Percentiles rank a stretch among this genome's conserved stretches.
These are phyloP conservation scores for Citrus reticulata DNA, from an alignment of 345 rosid species.

Conservation along the genomic window DNA sequence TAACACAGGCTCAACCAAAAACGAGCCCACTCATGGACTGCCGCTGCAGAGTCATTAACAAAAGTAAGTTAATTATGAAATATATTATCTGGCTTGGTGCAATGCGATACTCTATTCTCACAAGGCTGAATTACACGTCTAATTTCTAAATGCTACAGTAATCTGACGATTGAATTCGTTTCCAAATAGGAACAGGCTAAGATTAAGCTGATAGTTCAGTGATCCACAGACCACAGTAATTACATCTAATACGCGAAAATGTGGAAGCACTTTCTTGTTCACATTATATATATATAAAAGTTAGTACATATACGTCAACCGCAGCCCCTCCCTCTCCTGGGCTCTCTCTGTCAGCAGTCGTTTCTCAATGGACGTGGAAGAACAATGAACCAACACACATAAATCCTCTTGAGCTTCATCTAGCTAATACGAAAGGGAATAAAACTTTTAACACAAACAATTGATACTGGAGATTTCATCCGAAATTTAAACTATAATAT, in stretches of 20 bases:
- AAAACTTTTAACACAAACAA: background rate
- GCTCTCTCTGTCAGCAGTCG: background rate
- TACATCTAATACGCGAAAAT: background rate
- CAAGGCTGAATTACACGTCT: background rate
- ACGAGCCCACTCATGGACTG: background rate
- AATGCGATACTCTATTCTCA: background rate
- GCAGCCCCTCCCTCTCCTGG: background rate
- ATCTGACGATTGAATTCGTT: background rate
- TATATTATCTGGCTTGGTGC: background rate
- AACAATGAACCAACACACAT: conserved; percentile 1
- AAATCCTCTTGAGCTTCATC: background rate
- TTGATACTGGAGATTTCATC: background rate
- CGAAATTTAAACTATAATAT: background rate
- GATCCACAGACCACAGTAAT: background rate
- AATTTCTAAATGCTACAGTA: background rate
- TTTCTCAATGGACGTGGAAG: conserved; percentile 9
- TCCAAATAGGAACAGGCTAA: background rate
- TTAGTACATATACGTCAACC: conserved; percentile 3
- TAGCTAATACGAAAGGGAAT: no score
- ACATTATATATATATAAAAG: background rate
- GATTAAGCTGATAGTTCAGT: background rate
- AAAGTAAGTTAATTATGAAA: background rate
- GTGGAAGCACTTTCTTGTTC: background rate
- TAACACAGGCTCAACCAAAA: background rate
- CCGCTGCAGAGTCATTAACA: background rate